Percentiles rank a stretch among this genome's conserved stretches.
Conservation (phyloP, 2,329 filamentous ascomycete species). For the Chalaropsis ovoidea region DNA sequence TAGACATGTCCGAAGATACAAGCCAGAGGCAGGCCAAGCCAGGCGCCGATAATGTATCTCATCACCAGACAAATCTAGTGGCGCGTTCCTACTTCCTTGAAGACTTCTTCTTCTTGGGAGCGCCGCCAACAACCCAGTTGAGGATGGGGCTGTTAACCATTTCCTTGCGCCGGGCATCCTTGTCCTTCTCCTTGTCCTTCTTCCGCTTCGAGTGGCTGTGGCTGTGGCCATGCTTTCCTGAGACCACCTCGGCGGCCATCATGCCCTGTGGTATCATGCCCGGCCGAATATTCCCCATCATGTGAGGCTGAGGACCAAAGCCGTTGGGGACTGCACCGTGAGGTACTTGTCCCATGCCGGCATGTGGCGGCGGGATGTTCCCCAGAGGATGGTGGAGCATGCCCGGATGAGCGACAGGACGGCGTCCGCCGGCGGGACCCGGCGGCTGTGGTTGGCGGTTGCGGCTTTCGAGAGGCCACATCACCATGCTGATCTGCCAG, state of each 20-base stretch:
- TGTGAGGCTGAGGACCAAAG: background rate
- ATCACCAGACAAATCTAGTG: conserved; percentile 12
- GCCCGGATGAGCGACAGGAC: background rate
- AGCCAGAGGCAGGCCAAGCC: background rate
- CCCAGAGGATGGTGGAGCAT: background rate
- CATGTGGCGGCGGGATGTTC: conserved; percentile 14
- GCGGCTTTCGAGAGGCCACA: conserved; percentile 49
- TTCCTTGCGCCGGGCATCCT: background rate
- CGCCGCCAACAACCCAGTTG: background rate
- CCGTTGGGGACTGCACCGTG: background rate
- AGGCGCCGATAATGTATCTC: background rate
- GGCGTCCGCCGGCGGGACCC: background rate
- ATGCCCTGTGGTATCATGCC: conserved; percentile 10
- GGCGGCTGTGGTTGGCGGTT: conserved; percentile 22
- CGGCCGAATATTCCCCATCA: conserved; percentile 9
- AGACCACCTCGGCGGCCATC: background rate
- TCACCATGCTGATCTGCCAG: conserved; percentile 44
- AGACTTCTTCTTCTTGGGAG: conserved; percentile 15
- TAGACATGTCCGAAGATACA: conserved; percentile 12
- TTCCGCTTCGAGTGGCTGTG: conserved; percentile 9
- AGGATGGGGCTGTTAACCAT: background rate
- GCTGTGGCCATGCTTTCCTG: background rate
- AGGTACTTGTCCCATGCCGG: background rate
- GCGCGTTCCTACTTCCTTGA: conserved; percentile 8
- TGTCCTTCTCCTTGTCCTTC: conserved; percentile 5